Base-by-base conservation (phyloP, 345 rosid species). In the Pistacia atlantica region DNA sequence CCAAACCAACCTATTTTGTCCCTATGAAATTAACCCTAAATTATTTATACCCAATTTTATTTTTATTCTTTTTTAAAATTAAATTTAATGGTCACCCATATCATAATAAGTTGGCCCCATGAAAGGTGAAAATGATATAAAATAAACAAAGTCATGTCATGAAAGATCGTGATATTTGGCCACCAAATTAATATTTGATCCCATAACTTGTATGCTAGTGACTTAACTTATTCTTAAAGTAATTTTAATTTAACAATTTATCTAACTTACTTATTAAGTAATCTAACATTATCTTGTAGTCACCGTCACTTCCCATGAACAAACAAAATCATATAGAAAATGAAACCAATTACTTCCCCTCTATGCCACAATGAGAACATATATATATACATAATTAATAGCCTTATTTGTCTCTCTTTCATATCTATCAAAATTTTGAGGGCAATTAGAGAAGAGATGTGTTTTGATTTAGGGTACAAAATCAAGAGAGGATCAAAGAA, bases 401-500 rank as follows among this genome's bases (percentile, higher is more conserved):
- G 49, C 45, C 28, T 63, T 20, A 6, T 38, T 49, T 38, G 33
- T 60, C 14, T 72, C 77, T 75, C 57, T 35, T 66, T 6, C 64
- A 51, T 60, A 31, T 7, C 69, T 37, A 8, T 31, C 54, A 55
- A 61, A 37, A 16, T 61, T 42, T 59, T 52, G 33, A 1, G 25
- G n/a, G 48, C 3, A 22, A 33, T 22, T 31, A 8, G 42, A 72
- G 65, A n/a, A 52, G 10, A 61, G 52, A 88, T 88, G 91, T 86
- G 91, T 70, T 84, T 88, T 25, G 75, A 83, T 42, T n/a, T 84
- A 31, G 86, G 88, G 7, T 74, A 65, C 61, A 76, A 77, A 31
- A 65, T 80, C 58, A 88, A 81, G 82, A 75, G 70, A 54, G 83
- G 86, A 54, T 42, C 46, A 42, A 83, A 84, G 76, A 38, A 67